Base-by-base conservation (phyloP, 805 yeast genomes). In the Ogataea nitratoaversa region DNA sequence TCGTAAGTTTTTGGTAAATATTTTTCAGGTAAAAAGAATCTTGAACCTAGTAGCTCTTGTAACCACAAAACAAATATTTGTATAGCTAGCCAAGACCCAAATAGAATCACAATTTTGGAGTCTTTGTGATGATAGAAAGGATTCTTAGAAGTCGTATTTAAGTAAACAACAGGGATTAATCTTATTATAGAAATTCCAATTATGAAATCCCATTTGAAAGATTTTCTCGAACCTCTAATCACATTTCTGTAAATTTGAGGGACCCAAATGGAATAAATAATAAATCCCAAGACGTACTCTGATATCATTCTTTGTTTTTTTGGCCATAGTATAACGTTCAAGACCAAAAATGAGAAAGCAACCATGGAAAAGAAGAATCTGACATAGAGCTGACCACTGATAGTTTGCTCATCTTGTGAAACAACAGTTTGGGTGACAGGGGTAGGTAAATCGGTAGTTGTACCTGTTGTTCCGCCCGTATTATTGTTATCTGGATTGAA, bases 191-290 rank as follows among this genome's bases (percentile, higher is more conserved):
- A 76, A 0, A 84, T 77, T 0, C 89, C 85, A 8, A 81, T 19
- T n/a, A 88, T 74, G 50, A 84, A 90, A 45, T 74, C 78, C 90
- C 95, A 85, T 28, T 71, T 63, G 47, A 88, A 77, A 3, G 84
- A 78, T 40, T 76, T 70, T 41, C 87, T 70, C 40, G 79, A 70
- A 17, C 90, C 91, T 38, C 86, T 72, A 22, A 80, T 58, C 3
- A 81, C 76, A 56, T 88, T 87, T 57, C 96, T 71, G 50, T 79
- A 80, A 32, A 86, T 82, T 60, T 90, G 98, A 2, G 97, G 96
- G 13, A 85, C 49, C 96, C 96, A 89, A 50, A 76, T 82, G 1
- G 95, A 84, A 57, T 79, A 84, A 22, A 82, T 50, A 1, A 70
- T 36, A 2, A 79, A 44, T 8, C 82, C 57, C 2, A 74, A 62